Conservation (phyloP, 805 yeast genomes). For the Candida argentea region DNA sequence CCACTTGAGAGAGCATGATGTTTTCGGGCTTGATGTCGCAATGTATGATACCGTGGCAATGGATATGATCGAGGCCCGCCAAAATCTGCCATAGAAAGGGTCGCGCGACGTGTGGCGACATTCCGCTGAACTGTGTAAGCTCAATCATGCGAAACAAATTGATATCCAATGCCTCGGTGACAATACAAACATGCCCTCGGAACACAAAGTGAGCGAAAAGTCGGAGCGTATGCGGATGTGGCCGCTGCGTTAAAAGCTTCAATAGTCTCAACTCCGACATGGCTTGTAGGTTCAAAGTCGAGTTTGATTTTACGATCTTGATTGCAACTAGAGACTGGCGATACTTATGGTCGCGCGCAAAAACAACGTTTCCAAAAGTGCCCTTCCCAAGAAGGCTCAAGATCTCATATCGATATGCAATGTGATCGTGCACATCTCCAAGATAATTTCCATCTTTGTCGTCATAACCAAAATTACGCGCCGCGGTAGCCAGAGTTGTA, state of each 20-base stretch:
- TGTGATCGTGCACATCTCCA: constrained; percentile 52
- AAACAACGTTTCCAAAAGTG: constrained; percentile 71
- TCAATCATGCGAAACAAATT: constrained; percentile 56
- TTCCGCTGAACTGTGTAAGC: constrained; percentile 38
- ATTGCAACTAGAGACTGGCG: constrained; percentile 48
- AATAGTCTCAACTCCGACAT: constrained; percentile 65
- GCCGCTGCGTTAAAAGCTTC: constrained; percentile 29
- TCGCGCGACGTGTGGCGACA: constrained; percentile 30
- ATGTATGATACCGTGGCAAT: constrained; percentile 51
- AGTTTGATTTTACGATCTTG: constrained; percentile 65
- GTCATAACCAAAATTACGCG: constrained; percentile 60
- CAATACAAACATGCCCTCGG: constrained; percentile 74
- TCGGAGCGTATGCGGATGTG: constrained; percentile 5
- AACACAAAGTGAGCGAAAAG: constrained; percentile 67
- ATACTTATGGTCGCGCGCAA: constrained; percentile 57
- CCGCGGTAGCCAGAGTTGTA: constrained; percentile 28
- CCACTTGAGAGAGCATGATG: constrained; percentile 43
- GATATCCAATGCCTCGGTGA: constrained; percentile 60
- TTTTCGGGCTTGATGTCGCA: constrained; percentile 87
- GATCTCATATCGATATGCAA: constrained; percentile 65
- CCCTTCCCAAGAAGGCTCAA: constrained; percentile 58
- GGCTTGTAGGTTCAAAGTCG: constrained; percentile 69
- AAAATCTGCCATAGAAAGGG: constrained; percentile 46
- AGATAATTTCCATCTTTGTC: constrained; percentile 56
- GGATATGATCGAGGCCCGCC: constrained; percentile 51